Evolutionary conservation across 2,329 filamentous ascomycete species (phyloP).

Genomic region (Hymenoscyphus salicellus): DNA sequence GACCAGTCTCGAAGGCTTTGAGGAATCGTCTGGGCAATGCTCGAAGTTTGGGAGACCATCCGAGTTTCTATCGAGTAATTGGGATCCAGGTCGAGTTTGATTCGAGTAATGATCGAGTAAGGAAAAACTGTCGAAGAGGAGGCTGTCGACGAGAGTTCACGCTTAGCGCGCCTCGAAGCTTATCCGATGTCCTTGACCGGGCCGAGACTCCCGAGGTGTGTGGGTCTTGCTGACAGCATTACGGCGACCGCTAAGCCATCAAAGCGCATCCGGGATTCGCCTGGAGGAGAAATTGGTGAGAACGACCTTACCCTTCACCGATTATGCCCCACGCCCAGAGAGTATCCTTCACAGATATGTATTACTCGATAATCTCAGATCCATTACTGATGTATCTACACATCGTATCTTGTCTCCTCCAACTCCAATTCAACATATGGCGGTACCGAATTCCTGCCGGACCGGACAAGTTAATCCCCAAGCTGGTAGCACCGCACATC

Average conservation of each 20-base stretch:
- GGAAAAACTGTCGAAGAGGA: not conserved
- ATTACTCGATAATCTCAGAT: not conserved
- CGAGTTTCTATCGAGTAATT: not conserved
- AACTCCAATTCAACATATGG: not conserved
- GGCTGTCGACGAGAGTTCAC: not conserved
- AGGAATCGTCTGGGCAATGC: not conserved
- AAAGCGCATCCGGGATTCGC: constrained; percentile 7
- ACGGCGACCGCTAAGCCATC: not conserved
- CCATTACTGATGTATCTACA: not conserved
- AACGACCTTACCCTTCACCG: not conserved
- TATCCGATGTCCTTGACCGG: not conserved
- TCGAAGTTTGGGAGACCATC: not conserved
- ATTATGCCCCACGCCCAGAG: not conserved
- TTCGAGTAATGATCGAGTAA: constrained; percentile 23
- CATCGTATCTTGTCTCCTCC: not conserved
- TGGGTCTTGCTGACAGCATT: not conserved
- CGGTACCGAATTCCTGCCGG: not conserved
- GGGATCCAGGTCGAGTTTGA: constrained; percentile 11
- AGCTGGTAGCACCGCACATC: not conserved
- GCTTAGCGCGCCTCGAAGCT: not conserved
- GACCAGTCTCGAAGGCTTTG: not conserved
- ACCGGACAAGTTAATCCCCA: not conserved
- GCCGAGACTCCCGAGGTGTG: not conserved
- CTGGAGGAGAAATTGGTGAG: constrained; percentile 3
- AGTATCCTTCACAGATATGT: constrained; percentile 3